Evolutionary conservation across 176 grass and related monocot genomes (phyloP), one percentile per base, ranked within the genome.

Genomic region (Bolboschoenus planiculmis): DNA sequence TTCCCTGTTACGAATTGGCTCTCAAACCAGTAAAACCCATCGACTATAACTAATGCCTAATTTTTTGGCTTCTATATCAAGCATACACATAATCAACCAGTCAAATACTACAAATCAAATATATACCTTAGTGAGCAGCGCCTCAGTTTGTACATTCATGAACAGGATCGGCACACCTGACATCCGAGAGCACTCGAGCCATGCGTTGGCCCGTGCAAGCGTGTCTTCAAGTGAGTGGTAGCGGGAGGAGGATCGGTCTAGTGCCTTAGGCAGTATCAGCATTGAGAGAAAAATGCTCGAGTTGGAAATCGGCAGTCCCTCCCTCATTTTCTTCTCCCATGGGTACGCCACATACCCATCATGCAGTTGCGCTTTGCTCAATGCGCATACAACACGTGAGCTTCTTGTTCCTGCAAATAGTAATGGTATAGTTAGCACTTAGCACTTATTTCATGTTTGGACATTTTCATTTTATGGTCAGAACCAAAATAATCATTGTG

Each of bases 261-360:
- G 87, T 16, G 80, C 91, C 71, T 85, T 87, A 10, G 97, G 93
- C 59, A 99, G 87, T 61, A 99, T 67, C 33, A 96, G 97, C 83
- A 99, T 84, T 29, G 93, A 96, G 50, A 96, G 91, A 86, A 99
- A 92, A 78, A 85, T 82, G 84, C 93, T 99, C 30, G 91, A 90
- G 29, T 80, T 89, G 47, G 89, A 77, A 20, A 93, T 85, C 9
- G 93, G 91, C 3, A 99, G 89, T 66, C 48, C 67, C 50, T 99
- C 91, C 80, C 83, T 89, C 96, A 90, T 99, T 85, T 96, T 99
- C 89, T 93, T 99, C 80, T 96, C 97, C 97, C 97, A 99, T 46
- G 88, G 87, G 75, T 96, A 99, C 1, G 89, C 46, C 24, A 99
- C 93, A 72, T 99, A 96, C 39, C 97, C 97, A 73, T 99, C 97